Base-by-base conservation (phyloP, 495 filamentous ascomycete genomes). In the Penicillium bovifimosum region DNA sequence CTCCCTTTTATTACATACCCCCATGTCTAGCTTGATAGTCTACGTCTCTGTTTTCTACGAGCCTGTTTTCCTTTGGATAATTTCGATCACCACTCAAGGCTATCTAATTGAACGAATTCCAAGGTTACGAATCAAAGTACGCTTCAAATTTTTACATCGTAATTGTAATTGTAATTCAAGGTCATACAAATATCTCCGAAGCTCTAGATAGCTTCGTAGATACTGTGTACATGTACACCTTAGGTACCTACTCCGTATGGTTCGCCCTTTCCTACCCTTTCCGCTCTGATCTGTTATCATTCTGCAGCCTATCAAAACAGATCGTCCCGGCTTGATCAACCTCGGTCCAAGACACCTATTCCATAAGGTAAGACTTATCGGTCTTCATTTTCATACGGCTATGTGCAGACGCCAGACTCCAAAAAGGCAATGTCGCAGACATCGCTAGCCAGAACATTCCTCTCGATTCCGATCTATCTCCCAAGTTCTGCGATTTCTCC, bases 401-500 rank as follows among this genome's bases (percentile, higher is more conserved):
- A n/a, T n/a, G n/a, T n/a, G n/a, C n/a, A n/a, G n/a, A n/a, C n/a
- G n/a, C n/a, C n/a, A n/a, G n/a, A n/a, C n/a, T n/a, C n/a, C n/a
- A n/a, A n/a, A n/a, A n/a, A n/a, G n/a, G n/a, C n/a, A n/a, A n/a
- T n/a, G n/a, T n/a, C n/a, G 53, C 58, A 44, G 68, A 68, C 38
- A 67, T 71, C 45, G 51, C 61, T 10, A 61, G 43, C 43, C 54
- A 56, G 10, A 68, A 68, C 48, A 58, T 65, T 11, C 62, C 68
- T 13, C 58, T 71, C 16, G 58, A 68, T 54, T 50, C 57, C 6
- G 55, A 68, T 51, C 50, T 69, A 24, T 62, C 52, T 10, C 16
- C 69, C 41, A 67, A 64, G 49, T 34, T 69, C n/a, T 64, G 54
- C 29, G 68, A 67, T 51, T 67, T 69, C 44, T 50, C 54, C 2